Base-by-base conservation (phyloP, 2,329 filamentous ascomycete species). In the Botrytis elliptica region DNA sequence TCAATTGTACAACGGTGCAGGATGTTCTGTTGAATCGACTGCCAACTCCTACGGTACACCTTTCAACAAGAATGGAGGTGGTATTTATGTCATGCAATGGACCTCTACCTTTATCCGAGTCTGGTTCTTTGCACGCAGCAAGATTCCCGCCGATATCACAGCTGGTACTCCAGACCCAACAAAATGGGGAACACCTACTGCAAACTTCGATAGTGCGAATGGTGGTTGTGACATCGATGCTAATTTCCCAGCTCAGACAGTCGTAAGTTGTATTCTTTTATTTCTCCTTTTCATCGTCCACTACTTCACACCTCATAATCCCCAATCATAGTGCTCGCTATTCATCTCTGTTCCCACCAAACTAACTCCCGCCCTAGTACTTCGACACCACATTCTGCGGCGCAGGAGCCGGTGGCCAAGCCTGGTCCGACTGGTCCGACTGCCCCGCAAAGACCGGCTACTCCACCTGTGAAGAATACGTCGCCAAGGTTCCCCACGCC, bases 301-400 rank as follows among this genome's bases (percentile, higher is more conserved):
- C 10, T 52, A 20, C 25, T 10, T 16, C 8, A 22, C 29, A n/a
- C 12, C 25, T 14, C 12, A 18, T 22, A 12, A 38, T 38, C 4
- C 36, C 36, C 12, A 6, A n/a, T 3, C 3, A 5, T 12, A 6
- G 10, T 12, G 4, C 9, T 20, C 9, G 4, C 22, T 36, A 29
- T 36, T 20, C n/a, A 18, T 8, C 18, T 8, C 10, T 4, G 38
- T 6, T 29, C 8, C 46, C 42, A 40, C 7, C 14, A 18, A 42
- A 14, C 59, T 66, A 70, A 73, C 59, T 22, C 29, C 36, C 2
- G 29, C 5, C 3, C 8, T 14, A 78, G 77, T 78, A 77, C 63
- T 91, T 96, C 82, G 90, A 95, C 83, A 95, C 90, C 1, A 92
- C 92, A 16, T 93, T 97, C 82, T 97, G 95, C 82, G 95, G 95